phyloP scores from a whole-genome alignment of 2,329 filamentous ascomycete genomes.

The Cordyceps tenuipes region DNA sequence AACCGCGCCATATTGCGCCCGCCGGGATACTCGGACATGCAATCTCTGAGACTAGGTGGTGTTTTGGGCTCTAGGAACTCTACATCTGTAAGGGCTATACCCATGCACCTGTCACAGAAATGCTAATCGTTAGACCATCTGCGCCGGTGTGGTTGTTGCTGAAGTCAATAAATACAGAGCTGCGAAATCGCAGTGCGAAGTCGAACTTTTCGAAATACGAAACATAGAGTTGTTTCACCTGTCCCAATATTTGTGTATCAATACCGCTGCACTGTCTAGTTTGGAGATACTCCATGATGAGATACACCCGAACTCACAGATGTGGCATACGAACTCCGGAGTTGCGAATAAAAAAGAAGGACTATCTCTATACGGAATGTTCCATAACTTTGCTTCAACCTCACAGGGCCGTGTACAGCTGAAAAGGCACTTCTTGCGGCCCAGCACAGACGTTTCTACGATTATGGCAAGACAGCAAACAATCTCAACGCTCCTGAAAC shows the following conservation, averaged over 20 bases:
- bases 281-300: constrained; percentile 82
- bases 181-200: constrained; percentile 53
- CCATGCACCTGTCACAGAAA: background rate
- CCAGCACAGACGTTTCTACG: constrained; percentile 56
- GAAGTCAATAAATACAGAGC: constrained; percentile 59
- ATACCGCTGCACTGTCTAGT: constrained; percentile 68
- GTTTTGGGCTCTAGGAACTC: background rate
- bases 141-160: constrained; percentile 76
- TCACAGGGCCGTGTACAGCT: constrained; percentile 68
- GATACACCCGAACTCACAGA: constrained; percentile 72
- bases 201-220: constrained; percentile 50
- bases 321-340: constrained; percentile 44
- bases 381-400: constrained; percentile 65
- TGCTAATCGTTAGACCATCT: constrained; percentile 53
- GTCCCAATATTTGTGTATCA: constrained; percentile 62
- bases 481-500: constrained; percentile 56
- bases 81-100: background rate
- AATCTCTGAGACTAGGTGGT: background rate
- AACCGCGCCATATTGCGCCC: background rate
- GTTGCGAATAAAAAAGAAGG: constrained; percentile 56
- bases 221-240: constrained; percentile 70
- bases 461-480: constrained; percentile 67
- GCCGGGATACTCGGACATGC: background rate
- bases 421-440: constrained; percentile 74
- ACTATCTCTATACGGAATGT: constrained; percentile 76